These are phyloP conservation scores for Ascochyta viciae-villosae DNA, from an alignment of 2,329 filamentous ascomycete genomes.

Conservation along the genomic window DNA sequence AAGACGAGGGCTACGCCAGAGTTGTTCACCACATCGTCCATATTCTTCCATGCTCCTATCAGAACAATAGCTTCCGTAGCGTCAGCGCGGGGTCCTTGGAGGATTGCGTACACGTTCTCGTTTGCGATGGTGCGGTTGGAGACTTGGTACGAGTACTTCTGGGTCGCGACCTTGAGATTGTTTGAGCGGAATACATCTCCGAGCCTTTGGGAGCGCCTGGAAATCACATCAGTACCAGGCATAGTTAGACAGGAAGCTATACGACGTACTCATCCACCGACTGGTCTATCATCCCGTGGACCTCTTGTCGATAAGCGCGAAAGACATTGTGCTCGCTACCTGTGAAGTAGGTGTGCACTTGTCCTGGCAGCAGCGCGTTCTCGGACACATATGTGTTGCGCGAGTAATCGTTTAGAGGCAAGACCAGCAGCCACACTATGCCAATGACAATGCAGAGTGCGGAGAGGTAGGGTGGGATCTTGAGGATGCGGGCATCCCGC, in stretches of 20 bases:
- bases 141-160: conserved; percentile 85
- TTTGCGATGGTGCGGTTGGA: conserved; percentile 77
- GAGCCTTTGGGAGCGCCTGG: conserved; percentile 68
- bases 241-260: neutral
- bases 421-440: conserved; percentile 85
- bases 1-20: conserved; percentile 87
- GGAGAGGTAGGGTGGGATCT: conserved; percentile 86
- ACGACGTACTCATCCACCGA: conserved; percentile 46
- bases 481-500: conserved; percentile 80
- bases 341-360: conserved; percentile 97
- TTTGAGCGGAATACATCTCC: conserved; percentile 77
- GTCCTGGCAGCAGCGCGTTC: conserved; percentile 92
- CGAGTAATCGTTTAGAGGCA: conserved; percentile 90
- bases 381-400: conserved; percentile 95
- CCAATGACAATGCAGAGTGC: conserved; percentile 84
- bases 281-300: conserved; percentile 66
- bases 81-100: conserved; percentile 92
- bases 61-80: conserved; percentile 96
- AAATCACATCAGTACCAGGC: conserved; percentile 43
- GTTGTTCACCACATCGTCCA: conserved; percentile 78
- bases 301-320: conserved; percentile 85
- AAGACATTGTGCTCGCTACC: conserved; percentile 97
- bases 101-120: conserved; percentile 91
- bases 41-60: conserved; percentile 86
- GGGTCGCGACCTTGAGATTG: conserved; percentile 85